phyloP scores from a whole-genome alignment of 148 eudicot species.

The Silene conica region DNA sequence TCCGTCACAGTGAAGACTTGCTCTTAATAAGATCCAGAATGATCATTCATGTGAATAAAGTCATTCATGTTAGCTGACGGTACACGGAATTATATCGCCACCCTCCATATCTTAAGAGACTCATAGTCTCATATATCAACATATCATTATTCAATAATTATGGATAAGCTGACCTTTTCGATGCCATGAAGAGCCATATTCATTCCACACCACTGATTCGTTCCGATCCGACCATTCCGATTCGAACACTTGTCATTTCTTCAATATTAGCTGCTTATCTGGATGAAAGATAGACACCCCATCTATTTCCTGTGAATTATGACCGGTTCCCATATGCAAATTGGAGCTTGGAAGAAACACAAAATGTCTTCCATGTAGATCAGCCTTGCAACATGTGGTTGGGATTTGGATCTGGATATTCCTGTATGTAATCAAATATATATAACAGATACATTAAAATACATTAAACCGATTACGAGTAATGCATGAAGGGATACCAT shows the following conservation, averaged over 20 bases:
- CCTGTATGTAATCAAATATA: neutral
- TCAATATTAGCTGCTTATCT: neutral
- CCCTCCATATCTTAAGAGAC: neutral
- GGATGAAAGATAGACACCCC: slow-evolving; percentile 13
- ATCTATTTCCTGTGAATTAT: neutral
- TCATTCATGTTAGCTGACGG: slow-evolving; percentile 8
- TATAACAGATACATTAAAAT: neutral
- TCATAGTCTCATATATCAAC: too few species aligned
- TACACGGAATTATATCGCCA: slow-evolving; percentile 9
- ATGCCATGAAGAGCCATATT: slow-evolving; percentile 9
- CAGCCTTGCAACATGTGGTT: slow-evolving; percentile 10
- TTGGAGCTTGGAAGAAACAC: slow-evolving; percentile 6
- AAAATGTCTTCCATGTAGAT: slow-evolving; percentile 20
- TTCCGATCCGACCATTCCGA: neutral
- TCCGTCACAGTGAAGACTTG: too few species aligned
- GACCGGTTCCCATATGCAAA: slow-evolving; percentile 5
- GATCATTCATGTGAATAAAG: slow-evolving; percentile 1
- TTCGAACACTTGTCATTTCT: slow-evolving; percentile 2
- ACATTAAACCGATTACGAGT: neutral
- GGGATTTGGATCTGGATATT: neutral
- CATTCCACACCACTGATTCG: slow-evolving; percentile 8
- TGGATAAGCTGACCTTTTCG: slow-evolving; percentile 8
- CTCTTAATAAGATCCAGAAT: neutral
- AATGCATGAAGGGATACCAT: too few species aligned
- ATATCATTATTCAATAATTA: slow-evolving; percentile 9